Evolutionary conservation across 768 basidiomycete genomes (phyloP), one percentile per base, ranked within the genome.

Genomic region (Lactarius sp.): DNA sequence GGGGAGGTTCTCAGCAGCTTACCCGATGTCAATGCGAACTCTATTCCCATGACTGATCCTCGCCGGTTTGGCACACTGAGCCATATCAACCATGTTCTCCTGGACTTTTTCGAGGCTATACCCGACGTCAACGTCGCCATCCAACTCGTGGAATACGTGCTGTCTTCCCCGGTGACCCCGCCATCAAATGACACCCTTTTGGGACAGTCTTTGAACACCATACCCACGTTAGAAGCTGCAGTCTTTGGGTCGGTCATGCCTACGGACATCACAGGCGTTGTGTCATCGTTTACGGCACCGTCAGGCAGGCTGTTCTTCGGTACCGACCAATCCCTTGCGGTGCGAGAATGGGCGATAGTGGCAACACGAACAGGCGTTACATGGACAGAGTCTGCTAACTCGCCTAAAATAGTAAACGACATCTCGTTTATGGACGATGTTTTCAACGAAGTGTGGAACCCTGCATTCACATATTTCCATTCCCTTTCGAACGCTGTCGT

Each of bases 151-250:
- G 67, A 77, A 46, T 85, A 79, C 67, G 75, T 87, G 44, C 72
- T 85, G 16, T 74, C 75, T 5, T 71, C 72, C 16, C 68, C 72
- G 10, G 72, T 75, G 14, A 71, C 74, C 12, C 81, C 83, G 8
- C 82, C 83, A 4, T 67, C 75, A 4, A 72, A 72, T 20, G 69
- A 75, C 31, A 76, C 81, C 10, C 46, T 72, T 14, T 72, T 84
- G 6, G 77, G 74, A 59, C 69, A 73, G 56, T 74, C 77, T 3
- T 68, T 85, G n/a, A 66, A 77, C 12, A 69, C 74, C 1, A 73
- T 87, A 51, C 86, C 85, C 27, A 64, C 74, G 1, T 69, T 88
- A 41, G 86, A 87, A 72, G 83, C 86, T 4, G 85, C 84, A 1
- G 69, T 87, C n/a, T 87, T 87, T 70, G 86, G 86, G 6, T 74